A percentile compares a stretch with the other conserved stretches of the same genome.
Conservation (phyloP, 116 monocot genomes). For the Phalaenopsis hybrid region DNA sequence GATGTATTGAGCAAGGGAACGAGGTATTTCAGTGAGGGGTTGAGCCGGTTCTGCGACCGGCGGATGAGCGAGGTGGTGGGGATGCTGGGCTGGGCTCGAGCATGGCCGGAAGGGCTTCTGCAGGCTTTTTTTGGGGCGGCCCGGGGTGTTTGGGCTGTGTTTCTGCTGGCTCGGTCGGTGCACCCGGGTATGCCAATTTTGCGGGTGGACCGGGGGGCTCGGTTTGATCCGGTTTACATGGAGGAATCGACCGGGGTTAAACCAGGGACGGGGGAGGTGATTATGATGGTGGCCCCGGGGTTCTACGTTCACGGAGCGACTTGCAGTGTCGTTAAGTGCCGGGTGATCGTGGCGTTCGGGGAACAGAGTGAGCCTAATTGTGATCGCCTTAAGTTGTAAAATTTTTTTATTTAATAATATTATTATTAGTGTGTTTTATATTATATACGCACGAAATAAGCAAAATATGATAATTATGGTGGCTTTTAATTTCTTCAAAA, state of each 20-base stretch:
- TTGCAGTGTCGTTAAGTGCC: slow-evolving; percentile 62
- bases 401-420: too few relatives aligned
- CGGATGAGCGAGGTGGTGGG: slow-evolving; percentile 69
- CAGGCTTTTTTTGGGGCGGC: slow-evolving; percentile 78
- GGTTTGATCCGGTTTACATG: slow-evolving; percentile 61
- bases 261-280: slow-evolving; percentile 19
- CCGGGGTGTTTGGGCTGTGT: slow-evolving; percentile 64
- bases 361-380: background rate
- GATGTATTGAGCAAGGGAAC: slow-evolving; percentile 73
- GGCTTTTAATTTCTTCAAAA: too few relatives aligned
- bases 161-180: slow-evolving; percentile 49
- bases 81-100: slow-evolving; percentile 43
- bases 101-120: slow-evolving; percentile 69
- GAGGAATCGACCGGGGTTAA: slow-evolving; percentile 22
- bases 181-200: slow-evolving; percentile 52
- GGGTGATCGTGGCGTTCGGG: slow-evolving; percentile 26
- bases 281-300: slow-evolving; percentile 79
- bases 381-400: too few relatives aligned
- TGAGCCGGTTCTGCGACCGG: slow-evolving; percentile 81
- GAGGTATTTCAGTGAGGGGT: slow-evolving; percentile 50
- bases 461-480: too few relatives aligned
- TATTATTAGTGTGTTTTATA: too few relatives aligned
- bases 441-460: too few relatives aligned
- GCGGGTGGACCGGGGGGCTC: slow-evolving; percentile 37
- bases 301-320: slow-evolving; percentile 47